Percentiles rank a stretch among this genome's conserved stretches.
phyloP scores from a whole-genome alignment of 371 early-diverging fungal species.

The Rhizopus arrhizus region DNA sequence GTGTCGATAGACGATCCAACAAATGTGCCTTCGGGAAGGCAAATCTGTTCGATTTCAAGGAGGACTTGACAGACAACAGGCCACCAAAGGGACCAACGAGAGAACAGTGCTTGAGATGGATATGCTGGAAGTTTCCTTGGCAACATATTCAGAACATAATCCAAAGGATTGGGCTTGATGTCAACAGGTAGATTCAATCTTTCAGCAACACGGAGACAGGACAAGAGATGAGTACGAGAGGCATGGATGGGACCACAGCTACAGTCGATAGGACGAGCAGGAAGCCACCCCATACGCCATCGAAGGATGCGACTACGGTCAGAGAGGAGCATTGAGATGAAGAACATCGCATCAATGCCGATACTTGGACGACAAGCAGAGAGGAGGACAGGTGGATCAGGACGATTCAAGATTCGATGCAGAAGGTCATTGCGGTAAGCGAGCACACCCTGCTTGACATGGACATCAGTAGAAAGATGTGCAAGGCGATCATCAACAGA shows the following conservation, averaged over 20 bases:
- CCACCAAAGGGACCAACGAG: conserved; percentile 3
- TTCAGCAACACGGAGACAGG: background rate
- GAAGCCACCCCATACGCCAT: conserved; percentile 24
- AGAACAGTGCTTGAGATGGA: background rate
- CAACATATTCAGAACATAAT: background rate
- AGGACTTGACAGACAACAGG: background rate
- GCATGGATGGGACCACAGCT: conserved; percentile 11
- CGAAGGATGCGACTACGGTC: conserved; percentile 13
- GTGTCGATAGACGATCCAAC: background rate
- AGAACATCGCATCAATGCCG: conserved; percentile 1
- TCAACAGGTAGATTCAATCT: background rate
- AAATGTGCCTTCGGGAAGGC: background rate
- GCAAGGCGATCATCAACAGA: too few species aligned
- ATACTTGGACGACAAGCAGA: background rate
- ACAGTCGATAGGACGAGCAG: conserved; percentile 5
- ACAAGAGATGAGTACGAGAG: background rate
- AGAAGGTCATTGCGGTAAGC: background rate
- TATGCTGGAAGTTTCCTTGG: background rate
- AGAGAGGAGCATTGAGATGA: background rate
- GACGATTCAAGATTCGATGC: too few species aligned
- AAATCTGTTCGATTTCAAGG: conserved; percentile 10
- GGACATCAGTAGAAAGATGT: background rate
- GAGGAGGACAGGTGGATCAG: background rate
- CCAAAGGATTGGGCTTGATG: background rate
- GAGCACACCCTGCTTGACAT: background rate